Conservation (phyloP, 1,284 basidiomycete species). For the Rhodofomes roseus region DNA sequence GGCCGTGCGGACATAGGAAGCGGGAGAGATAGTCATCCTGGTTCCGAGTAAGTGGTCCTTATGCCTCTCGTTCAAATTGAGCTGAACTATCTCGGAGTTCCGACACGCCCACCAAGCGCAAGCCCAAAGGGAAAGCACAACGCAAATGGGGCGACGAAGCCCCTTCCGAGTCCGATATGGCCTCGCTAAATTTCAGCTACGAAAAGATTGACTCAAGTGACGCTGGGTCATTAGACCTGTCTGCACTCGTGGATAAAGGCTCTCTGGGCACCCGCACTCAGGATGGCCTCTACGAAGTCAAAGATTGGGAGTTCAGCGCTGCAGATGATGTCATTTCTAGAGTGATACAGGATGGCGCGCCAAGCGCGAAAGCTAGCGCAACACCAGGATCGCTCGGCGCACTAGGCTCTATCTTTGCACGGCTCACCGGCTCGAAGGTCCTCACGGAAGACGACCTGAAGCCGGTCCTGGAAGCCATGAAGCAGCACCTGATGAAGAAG, state of each 20-base stretch:
- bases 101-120: slow-evolving; percentile 55
- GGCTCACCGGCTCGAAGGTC: slow-evolving; percentile 81
- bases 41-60: slow-evolving; percentile 55
- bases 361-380: slow-evolving; percentile 33
- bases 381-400: slow-evolving; percentile 48
- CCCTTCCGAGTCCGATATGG: slow-evolving; percentile 83
- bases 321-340: slow-evolving; percentile 58
- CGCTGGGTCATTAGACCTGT: slow-evolving; percentile 46
- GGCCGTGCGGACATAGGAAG: slow-evolving; percentile 49
- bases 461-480: slow-evolving; percentile 92
- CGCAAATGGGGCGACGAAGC: slow-evolving; percentile 90
- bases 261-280: slow-evolving; percentile 78
- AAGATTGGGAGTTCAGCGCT: slow-evolving; percentile 82
- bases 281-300: slow-evolving; percentile 91
- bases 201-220: slow-evolving; percentile 42
- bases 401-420: slow-evolving; percentile 75
- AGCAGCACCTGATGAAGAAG: slow-evolving; percentile 97
- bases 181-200: slow-evolving; percentile 80
- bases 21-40: slow-evolving; percentile 57
- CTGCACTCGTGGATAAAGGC: slow-evolving; percentile 69
- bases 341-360: slow-evolving; percentile 42
- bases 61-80: background rate
- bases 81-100: slow-evolving; percentile 38
- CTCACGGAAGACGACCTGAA: slow-evolving; percentile 82
- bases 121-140: slow-evolving; percentile 70